These are phyloP conservation scores for Penicillium macrosclerotiorum DNA, from an alignment of 495 filamentous ascomycete species.

Conservation along the genomic window DNA sequence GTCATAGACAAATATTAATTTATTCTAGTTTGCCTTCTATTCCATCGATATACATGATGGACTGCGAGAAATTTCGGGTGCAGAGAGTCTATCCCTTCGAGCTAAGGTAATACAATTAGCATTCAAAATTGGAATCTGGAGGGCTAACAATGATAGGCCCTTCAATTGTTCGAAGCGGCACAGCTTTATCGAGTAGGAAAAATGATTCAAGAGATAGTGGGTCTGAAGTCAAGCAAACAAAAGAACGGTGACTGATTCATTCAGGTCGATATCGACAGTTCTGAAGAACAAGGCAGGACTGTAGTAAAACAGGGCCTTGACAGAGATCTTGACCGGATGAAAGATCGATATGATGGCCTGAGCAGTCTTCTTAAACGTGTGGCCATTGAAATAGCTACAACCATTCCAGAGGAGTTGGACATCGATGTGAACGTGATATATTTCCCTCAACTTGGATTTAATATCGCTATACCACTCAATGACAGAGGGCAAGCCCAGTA, in stretches of 20 bases:
- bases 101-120: background rate
- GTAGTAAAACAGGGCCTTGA: slow-evolving; percentile 73
- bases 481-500: slow-evolving; percentile 61
- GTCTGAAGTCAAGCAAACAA: background rate
- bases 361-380: slow-evolving; percentile 67
- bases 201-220: slow-evolving; percentile 64
- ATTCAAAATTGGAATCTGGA: background rate
- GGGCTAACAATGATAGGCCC: slow-evolving; percentile 27
- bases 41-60: slow-evolving; percentile 66
- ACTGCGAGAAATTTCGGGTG: slow-evolving; percentile 59
- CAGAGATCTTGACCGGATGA: slow-evolving; percentile 72
- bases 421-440: slow-evolving; percentile 75
- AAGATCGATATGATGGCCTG: slow-evolving; percentile 73
- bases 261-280: slow-evolving; percentile 78
- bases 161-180: slow-evolving; percentile 45
- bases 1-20: too few species aligned
- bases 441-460: slow-evolving; percentile 88
- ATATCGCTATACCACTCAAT: slow-evolving; percentile 72
- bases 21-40: slow-evolving; percentile 63
- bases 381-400: slow-evolving; percentile 57
- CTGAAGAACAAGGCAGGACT: slow-evolving; percentile 68
- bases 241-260: slow-evolving; percentile 11
- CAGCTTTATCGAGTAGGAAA: slow-evolving; percentile 64
- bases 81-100: slow-evolving; percentile 39
- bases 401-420: slow-evolving; percentile 60